Conservation (phyloP, 805 yeast species). For the Candida silvicultrix region DNA sequence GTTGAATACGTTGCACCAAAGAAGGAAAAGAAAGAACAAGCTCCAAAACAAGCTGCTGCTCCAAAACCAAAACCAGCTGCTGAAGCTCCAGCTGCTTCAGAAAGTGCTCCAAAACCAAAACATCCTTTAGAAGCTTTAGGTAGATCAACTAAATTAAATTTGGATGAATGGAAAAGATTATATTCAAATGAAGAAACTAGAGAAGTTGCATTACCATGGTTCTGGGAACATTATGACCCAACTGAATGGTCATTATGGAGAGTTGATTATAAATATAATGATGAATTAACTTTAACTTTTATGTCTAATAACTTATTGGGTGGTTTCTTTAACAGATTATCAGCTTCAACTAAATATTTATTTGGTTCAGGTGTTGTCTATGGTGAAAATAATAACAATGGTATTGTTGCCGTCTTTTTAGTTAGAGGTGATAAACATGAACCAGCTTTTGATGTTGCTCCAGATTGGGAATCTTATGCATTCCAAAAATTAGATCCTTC, state of each 20-base stretch:
- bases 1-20: slow-evolving; percentile 66
- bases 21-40: slow-evolving; percentile 47
- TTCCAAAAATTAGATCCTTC: slow-evolving; percentile 80
- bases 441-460: slow-evolving; percentile 97
- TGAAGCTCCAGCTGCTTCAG: slow-evolving; percentile 25
- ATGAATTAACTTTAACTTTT: slow-evolving; percentile 92
- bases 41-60: slow-evolving; percentile 36
- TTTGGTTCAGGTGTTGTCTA: slow-evolving; percentile 92
- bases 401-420: slow-evolving; percentile 91
- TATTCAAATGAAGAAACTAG: slow-evolving; percentile 98
- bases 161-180: slow-evolving; percentile 94
- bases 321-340: slow-evolving; percentile 94
- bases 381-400: slow-evolving; percentile 98
- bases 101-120: slow-evolving; percentile 48
- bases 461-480: slow-evolving; percentile 95
- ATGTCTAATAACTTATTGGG: slow-evolving; percentile 98
- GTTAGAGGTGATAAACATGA: slow-evolving; percentile 88
- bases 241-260: slow-evolving; percentile 93
- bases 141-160: slow-evolving; percentile 52
- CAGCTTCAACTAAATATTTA: slow-evolving; percentile 88
- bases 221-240: slow-evolving; percentile 93
- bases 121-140: slow-evolving; percentile 90
- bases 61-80: slow-evolving; percentile 23
- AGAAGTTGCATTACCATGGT: slow-evolving; percentile 91
- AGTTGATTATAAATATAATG: slow-evolving; percentile 96